Evolutionary conservation across 306 rosid species (phyloP), one percentile per base, ranked within the genome.

Genomic region (Dicorynia guianensis): DNA sequence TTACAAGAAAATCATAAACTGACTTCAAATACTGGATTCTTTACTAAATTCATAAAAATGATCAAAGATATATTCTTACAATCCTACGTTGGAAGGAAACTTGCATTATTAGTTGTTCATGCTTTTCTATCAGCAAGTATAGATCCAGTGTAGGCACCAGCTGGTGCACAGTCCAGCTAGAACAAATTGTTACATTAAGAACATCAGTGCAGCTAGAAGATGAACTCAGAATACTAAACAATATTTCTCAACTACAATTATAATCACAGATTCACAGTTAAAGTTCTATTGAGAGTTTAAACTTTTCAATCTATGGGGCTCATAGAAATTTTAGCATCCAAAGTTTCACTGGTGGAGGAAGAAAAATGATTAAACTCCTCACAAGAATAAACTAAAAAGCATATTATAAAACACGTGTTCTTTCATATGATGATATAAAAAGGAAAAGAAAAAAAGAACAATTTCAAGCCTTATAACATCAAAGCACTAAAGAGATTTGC

Each of bases 121-220:
- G 49, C 11, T 34, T 25, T 46, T n/a, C 35, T 5, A 81, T 42
- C 34, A 20, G 34, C 68, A 73, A 74, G 38, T 73, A 34, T 5
- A 54, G 63, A 81, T 61, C 62, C 40, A 73, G 42, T 56, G 70
- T 6, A 42, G 56, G 35, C 69, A 74, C 42, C 30, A 67, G 39
- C 19, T 35, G 57, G 12, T 52, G 42, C 66, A 40, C 25, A 30
- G 10, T 44, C 25, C 7, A 54, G 40, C 35, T 43, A 63, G n/a
- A 69, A 48, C n/a, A 54, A 43, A n/a, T 49, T 81, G 60, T 55
- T 15, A 10, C 11, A 64, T 69, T 44, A 75, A 60, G 25, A 52
- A 54, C 40, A 60, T 39, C 43, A 54, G 62, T 38, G 59, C 6
- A 49, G 39, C 30, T 4, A 2, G 44, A 43, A 67, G 58, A 75